Percentiles rank a stretch among this genome's conserved stretches.
Conservation (phyloP, 495 filamentous ascomycete genomes). For the Penicillium cinerascens region DNA sequence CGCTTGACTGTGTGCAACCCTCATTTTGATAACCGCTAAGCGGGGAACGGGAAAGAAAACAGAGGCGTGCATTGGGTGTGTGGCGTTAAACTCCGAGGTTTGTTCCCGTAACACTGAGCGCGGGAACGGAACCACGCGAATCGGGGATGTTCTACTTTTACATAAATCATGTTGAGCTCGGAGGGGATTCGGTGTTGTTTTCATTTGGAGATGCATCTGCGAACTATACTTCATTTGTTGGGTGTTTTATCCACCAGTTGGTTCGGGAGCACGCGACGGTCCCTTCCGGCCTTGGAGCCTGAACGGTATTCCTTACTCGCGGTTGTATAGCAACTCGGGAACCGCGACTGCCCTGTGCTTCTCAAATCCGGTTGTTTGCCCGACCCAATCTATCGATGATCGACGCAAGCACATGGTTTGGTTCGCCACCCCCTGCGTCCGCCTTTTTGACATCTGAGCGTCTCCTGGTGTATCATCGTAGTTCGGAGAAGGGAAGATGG, state of each 20-base stretch:
- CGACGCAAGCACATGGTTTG: constrained; percentile 6
- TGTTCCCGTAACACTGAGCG: neutral
- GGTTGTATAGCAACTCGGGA: neutral
- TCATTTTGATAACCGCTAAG: no score
- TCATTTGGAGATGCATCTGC: neutral
- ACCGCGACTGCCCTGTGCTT: neutral
- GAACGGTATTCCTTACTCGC: neutral
- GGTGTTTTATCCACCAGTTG: neutral
- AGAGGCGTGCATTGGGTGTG: neutral
- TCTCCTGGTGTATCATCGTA: neutral
- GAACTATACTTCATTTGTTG: neutral
- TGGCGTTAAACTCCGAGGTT: neutral
- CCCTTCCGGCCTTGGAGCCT: no score
- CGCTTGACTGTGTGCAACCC: no score
- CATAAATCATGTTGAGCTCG: neutral
- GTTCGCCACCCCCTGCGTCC: constrained; percentile 8
- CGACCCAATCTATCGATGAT: neutral
- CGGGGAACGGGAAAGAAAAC: no score
- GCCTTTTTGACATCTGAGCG: neutral
- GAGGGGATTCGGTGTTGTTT: neutral
- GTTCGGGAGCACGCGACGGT: neutral
- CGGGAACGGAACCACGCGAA: no score
- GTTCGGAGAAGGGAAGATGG: neutral
- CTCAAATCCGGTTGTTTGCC: neutral
- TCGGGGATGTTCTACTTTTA: neutral